These are phyloP conservation scores for Simplicillium aogashimaense DNA, from an alignment of 2,329 filamentous ascomycete genomes.

Conservation along the genomic window DNA sequence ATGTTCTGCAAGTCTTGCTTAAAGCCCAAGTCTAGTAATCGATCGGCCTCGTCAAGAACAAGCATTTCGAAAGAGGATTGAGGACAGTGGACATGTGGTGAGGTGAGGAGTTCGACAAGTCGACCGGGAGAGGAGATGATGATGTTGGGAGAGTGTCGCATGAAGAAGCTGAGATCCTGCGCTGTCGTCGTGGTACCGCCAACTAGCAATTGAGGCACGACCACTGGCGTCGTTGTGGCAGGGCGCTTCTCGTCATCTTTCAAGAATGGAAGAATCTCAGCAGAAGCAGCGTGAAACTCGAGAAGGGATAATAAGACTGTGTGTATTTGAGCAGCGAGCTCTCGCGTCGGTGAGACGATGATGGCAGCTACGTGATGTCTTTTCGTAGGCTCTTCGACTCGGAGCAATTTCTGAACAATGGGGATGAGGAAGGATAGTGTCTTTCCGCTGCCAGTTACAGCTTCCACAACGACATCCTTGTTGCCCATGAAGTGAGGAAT, in stretches of 20 bases:
- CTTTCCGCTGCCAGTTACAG: conserved; percentile 86
- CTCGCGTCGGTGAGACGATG: conserved; percentile 81
- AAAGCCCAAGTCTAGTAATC: conserved; percentile 87
- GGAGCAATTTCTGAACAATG: conserved; percentile 70
- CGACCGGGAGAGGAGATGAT: conserved; percentile 86
- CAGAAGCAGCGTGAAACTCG: conserved; percentile 73
- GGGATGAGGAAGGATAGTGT: conserved; percentile 81
- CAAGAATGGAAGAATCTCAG: conserved; percentile 48
- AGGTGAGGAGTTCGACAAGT: conserved; percentile 76
- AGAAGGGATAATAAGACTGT: conserved; percentile 68
- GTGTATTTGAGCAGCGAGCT: conserved; percentile 85
- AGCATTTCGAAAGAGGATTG: conserved; percentile 86
- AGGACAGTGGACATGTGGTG: conserved; percentile 77
- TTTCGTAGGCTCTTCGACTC: conserved; percentile 72
- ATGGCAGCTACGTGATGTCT: conserved; percentile 86
- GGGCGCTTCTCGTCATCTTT: conserved; percentile 46
- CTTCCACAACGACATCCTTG: conserved; percentile 89
- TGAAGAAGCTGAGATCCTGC: conserved; percentile 78
- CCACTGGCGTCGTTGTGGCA: conserved; percentile 32
- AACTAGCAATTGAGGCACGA: conserved; percentile 81
- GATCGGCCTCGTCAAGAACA: conserved; percentile 89
- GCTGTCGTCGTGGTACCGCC: conserved; percentile 71
- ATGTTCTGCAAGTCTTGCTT: conserved; percentile 85
- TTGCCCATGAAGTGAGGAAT: conserved; percentile 82
- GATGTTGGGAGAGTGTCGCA: conserved; percentile 77